Evolutionary conservation across 495 filamentous ascomycete genomes (phyloP).

Genomic region (Xylaria venustula): DNA sequence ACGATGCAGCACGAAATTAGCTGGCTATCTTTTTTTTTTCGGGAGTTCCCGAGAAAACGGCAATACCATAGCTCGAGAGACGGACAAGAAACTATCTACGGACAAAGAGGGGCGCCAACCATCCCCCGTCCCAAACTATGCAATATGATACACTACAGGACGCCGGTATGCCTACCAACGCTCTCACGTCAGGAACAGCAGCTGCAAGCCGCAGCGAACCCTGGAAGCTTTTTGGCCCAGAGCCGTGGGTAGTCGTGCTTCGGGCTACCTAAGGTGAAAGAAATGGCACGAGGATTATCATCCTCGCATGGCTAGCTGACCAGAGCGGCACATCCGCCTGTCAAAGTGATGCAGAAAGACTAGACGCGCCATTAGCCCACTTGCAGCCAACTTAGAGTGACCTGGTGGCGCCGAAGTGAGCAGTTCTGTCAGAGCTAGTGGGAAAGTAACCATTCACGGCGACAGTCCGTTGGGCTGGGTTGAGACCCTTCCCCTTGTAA

Average conservation of each 20-base stretch:
- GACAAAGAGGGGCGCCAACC: too few species aligned
- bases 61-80: too few species aligned
- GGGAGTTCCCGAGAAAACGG: too few species aligned
- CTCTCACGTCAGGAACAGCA: not conserved
- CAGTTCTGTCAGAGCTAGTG: too few species aligned
- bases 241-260: constrained; percentile 4
- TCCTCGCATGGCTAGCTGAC: not conserved
- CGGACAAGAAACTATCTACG: too few species aligned
- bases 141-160: too few species aligned
- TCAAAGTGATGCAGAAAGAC: not conserved
- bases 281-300: not conserved
- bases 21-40: not conserved
- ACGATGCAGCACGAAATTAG: constrained; percentile 1
- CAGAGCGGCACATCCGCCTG: constrained; percentile 4
- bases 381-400: not conserved
- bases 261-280: constrained; percentile 1
- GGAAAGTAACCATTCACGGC: not conserved
- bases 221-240: not conserved
- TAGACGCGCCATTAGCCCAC: not conserved
- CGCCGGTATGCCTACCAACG: not conserved
- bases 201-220: not conserved
- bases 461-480: not conserved
- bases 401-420: too few species aligned
- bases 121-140: too few species aligned
- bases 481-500: not conserved